Base-by-base conservation (phyloP, 305 asterid genomes). In the Petunia hybrid region DNA sequence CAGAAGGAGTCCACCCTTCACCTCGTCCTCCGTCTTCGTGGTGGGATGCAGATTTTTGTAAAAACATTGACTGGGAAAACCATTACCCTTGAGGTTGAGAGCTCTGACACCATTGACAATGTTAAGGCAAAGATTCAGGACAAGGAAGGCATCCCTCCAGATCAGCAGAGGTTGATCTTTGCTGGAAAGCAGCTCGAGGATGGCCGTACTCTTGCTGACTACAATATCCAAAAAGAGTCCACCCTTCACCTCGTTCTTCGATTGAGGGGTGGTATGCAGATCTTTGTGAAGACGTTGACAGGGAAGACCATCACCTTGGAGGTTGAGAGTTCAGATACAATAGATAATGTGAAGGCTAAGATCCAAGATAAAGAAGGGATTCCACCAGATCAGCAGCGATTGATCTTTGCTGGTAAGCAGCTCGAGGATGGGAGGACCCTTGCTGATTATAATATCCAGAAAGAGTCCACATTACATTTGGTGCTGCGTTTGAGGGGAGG, bases 361-460 rank as follows among this genome's bases (percentile, higher is more conserved):
- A 78, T 79, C n/a, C 83, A 80, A 10, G 83, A 80, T 16, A 61
- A 61, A 1, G 67, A 61, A 8, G 82, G 82, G 0, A 80, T 80
- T 12, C 82, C 82, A 1, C 82, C 82, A 10, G 82, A 80, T 9
- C 82, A 80, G 78, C 82, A 80, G 16, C 5, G 82, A 0, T 57
- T 80, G 78, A 80, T 80, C 8, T 80, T 68, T 68, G 78, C 82
- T 5, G 82, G 82, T 6, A 80, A 80, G 56, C 82, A 80, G 48
- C 82, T 80, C 2, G 82, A 80, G 59, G 82, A 80, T 80, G 82
- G 82, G 4, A 35, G 78, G 31, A 80, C 82, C 36, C 82, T 80
- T 40, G 82, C 82, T 2, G 82, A 80, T 41, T 80, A 80, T 36
- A 80, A 80, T 13, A 80, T 80, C 8, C 78, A 80, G 66, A 80